A percentile compares a stretch with the other conserved stretches of the same genome.
phyloP scores from a whole-genome alignment of 1,284 basidiomycete species.

The Tylopilus sp. region DNA sequence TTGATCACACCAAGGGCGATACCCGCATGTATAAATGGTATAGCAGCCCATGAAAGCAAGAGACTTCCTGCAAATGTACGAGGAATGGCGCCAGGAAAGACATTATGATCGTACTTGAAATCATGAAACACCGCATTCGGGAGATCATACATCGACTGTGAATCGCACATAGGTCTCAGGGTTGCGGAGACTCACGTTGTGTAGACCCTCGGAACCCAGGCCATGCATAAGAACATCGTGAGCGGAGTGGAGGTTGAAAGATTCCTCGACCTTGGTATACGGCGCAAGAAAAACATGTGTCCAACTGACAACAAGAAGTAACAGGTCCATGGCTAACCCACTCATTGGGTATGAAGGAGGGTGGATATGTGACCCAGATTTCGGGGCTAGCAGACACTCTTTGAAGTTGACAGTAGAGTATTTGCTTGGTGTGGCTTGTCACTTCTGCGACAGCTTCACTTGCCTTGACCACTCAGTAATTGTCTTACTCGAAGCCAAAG shows the following conservation, averaged over 20 bases:
- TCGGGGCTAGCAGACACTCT: no score
- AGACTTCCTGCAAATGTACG: conserved; percentile 84
- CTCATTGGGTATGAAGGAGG: conserved; percentile 23
- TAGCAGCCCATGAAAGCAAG: conserved; percentile 61
- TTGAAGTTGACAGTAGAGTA: no score
- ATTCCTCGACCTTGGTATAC: conserved; percentile 97
- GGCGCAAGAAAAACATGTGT: conserved; percentile 79
- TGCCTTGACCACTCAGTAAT: no score
- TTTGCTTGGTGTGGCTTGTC: no score
- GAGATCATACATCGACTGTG: conserved; percentile 11
- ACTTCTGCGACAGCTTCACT: no score
- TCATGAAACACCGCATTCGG: conserved; percentile 7
- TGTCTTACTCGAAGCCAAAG: no score
- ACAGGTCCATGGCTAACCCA: conserved; percentile 53
- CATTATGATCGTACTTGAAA: conserved; percentile 84
- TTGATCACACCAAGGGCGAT: conserved; percentile 51
- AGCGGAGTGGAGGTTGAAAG: conserved; percentile 91
- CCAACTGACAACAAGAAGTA: conserved; percentile 65
- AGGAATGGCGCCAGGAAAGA: conserved; percentile 89
- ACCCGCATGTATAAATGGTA: conserved; percentile 54
- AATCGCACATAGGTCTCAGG: conserved; percentile 12
- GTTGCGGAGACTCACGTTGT: conserved; percentile 53
- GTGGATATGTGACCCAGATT: conserved; percentile 2
- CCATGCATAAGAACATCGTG: conserved; percentile 89
- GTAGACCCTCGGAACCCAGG: conserved; percentile 50